Base-by-base conservation (phyloP, 2,329 filamentous ascomycete genomes). In the Calonectria naviculata region DNA sequence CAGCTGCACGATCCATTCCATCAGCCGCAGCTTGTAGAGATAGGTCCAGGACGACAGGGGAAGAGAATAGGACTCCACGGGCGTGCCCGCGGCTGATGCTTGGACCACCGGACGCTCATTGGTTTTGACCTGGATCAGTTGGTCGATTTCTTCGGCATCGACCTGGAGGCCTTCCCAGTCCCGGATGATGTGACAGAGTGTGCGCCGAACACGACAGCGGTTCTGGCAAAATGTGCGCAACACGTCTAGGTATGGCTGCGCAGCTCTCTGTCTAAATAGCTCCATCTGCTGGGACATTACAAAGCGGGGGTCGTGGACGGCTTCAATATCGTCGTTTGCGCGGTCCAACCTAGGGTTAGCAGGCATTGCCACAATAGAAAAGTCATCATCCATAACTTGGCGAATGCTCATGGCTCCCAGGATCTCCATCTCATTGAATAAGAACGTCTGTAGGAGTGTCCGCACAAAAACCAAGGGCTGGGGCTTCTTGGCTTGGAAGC, bases 141-240 rank as follows among this genome's bases (percentile, higher is more conserved):
- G 86, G 80, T 97, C 95, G 38, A 95, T 87, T 72, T 94, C 91
- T 80, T 96, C 94, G 7, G 93, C 93, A 78, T 97, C 94, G 10
- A 90, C 86, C 82, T 98, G 95, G 2, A 98, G 86, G 63, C 90
- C 89, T 78, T 98, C 95, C 92, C 95, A 97, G 71, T 96, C 93
- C 3, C 91, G 85, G 41, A 98, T 91, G 17, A 93, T 90, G 80
- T 98, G 96, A 72, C 92, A 95, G 10, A 99, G 88, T n/a, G 93
- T 95, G 41, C 97, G 91, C n/a, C 97, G 91, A 47, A 97, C 91
- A 2, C 97, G 93, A 80, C 95, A 97, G 64, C 95, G 89, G 79
- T 98, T 99, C 80, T 98, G 94, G 78, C 95, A 97, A 21, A 97
- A 87, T 9, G 94, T 93, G 58, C 95, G 91, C 78, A 97, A 92